Evolutionary conservation across 1,284 basidiomycete genomes (phyloP).

Genomic region (Moniliophthora roreri): DNA sequence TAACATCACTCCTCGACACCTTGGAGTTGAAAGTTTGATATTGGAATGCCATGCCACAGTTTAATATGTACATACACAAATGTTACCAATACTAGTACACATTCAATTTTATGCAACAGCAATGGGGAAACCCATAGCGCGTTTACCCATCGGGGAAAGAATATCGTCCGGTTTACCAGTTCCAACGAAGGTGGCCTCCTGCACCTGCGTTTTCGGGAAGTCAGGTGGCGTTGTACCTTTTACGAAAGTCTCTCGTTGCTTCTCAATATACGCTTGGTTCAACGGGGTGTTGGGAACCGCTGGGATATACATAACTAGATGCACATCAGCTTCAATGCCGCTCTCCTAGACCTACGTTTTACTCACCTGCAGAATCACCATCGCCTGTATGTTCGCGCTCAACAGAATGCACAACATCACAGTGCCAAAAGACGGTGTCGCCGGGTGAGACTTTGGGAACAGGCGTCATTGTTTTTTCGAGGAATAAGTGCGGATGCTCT

Average conservation of each 20-base stretch:
- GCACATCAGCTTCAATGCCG: too few relatives aligned
- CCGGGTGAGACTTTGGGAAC: constrained; percentile 76
- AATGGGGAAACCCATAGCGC: constrained; percentile 52
- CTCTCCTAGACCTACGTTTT: too few relatives aligned
- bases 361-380: constrained; percentile 68
- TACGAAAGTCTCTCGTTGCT: constrained; percentile 64
- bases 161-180: constrained; percentile 52
- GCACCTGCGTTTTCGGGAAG: constrained; percentile 58
- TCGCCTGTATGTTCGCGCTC: constrained; percentile 70
- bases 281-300: constrained; percentile 72
- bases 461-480: constrained; percentile 74
- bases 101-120: constrained; percentile 7
- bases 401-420: constrained; percentile 81
- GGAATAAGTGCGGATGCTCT: constrained; percentile 66
- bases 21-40: too few relatives aligned
- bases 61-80: too few relatives aligned
- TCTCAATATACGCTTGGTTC: constrained; percentile 61
- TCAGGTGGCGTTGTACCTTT: constrained; percentile 68
- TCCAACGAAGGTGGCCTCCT: constrained; percentile 56
- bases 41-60: too few relatives aligned
- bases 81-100: too few relatives aligned
- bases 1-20: too few relatives aligned
- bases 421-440: constrained; percentile 89
- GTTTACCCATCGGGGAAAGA: constrained; percentile 40
- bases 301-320: constrained; percentile 77